phyloP scores from a whole-genome alignment of 352 stramenopile genomes.

The Thraustochytrium sp. region DNA sequence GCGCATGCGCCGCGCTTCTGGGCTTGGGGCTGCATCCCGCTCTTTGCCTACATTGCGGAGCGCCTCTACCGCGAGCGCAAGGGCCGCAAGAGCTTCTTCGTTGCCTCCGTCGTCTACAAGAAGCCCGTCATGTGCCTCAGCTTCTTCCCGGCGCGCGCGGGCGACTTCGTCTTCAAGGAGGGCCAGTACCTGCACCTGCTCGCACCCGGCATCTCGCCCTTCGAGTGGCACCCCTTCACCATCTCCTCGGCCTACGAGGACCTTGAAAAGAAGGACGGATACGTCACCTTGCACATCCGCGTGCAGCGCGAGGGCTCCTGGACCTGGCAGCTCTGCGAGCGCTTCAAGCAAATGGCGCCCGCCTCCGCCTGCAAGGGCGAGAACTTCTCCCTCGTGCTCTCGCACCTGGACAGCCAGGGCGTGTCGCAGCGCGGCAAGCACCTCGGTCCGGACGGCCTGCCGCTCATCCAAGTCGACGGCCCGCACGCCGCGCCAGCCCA shows the following conservation, averaged over 20 bases:
- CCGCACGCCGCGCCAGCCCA: conserved; percentile 50
- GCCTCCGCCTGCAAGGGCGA: background rate
- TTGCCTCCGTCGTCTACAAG: conserved; percentile 52
- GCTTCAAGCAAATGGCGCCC: conserved; percentile 49
- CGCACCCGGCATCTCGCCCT: conserved; percentile 46
- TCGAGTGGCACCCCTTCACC: conserved; percentile 57
- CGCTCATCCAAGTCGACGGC: conserved; percentile 52
- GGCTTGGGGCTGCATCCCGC: conserved; percentile 46
- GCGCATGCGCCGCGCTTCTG: conserved; percentile 53
- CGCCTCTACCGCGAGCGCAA: conserved; percentile 44
- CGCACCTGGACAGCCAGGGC: conserved; percentile 48
- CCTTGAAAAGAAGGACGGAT: conserved; percentile 47
- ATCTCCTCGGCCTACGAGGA: conserved; percentile 52
- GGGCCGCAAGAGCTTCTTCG: conserved; percentile 47
- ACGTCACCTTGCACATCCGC: conserved; percentile 53
- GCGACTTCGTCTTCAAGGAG: conserved; percentile 54
- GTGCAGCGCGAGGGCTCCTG: conserved; percentile 49
- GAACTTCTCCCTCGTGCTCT: conserved; percentile 49
- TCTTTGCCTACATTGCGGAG: conserved; percentile 50
- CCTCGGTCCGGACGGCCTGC: conserved; percentile 51
- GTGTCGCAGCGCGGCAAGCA: conserved; percentile 47
- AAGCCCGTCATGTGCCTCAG: conserved; percentile 51
- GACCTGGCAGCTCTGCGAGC: conserved; percentile 51
- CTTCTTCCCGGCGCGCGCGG: conserved; percentile 49
- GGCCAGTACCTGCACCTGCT: conserved; percentile 55